Evolutionary conservation across 148 eudicot species (phyloP).

Genomic region (Rhododendron mucronatum): DNA sequence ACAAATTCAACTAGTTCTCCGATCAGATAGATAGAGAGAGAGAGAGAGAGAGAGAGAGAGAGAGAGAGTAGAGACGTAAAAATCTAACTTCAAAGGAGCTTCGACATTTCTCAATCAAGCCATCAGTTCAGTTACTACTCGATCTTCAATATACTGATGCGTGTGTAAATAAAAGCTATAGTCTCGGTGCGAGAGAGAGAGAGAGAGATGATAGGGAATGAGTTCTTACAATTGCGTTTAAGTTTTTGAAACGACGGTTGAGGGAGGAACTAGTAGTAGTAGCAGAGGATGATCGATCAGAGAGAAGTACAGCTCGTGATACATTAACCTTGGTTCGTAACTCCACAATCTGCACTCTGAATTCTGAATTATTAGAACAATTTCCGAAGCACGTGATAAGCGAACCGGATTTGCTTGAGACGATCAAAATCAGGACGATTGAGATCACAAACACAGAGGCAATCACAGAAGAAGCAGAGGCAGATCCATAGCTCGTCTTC

Average conservation of each 20-base stretch:
- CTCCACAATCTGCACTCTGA: background rate
- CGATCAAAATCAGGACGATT: background rate
- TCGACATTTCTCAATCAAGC: background rate
- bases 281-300: background rate
- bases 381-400: background rate
- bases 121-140: background rate
- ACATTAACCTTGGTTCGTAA: constrained; percentile 3
- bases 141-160: background rate
- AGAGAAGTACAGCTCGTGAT: background rate
- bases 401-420: background rate
- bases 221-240: constrained; percentile 3
- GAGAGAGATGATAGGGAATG: background rate
- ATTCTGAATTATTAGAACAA: background rate
- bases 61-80: background rate
- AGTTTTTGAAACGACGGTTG: constrained; percentile 9
- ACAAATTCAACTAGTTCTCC: background rate
- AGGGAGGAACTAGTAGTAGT: background rate
- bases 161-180: background rate
- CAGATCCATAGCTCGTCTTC: background rate
- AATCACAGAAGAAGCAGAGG: background rate
- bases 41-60: background rate
- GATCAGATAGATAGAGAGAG: background rate
- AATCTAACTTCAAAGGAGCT: background rate
- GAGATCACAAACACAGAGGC: background rate
- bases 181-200: background rate